Evolutionary conservation across 2,329 filamentous ascomycete species (phyloP), one percentile per base, ranked within the genome.

Genomic region (Pezicula neosporulosa): DNA sequence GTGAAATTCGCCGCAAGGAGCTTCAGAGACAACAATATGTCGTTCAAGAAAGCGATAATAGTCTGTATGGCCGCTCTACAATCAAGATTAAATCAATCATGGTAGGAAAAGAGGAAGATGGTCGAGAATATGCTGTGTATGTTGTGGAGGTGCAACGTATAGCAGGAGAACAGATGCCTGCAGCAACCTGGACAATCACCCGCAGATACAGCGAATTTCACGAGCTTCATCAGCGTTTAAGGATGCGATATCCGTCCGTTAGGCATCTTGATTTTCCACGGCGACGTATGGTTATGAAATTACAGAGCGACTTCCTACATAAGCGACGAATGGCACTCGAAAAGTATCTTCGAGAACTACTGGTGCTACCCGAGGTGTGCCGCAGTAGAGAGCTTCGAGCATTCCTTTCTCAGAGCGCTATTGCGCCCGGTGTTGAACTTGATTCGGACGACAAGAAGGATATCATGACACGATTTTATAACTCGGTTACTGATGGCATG

Each of bases 21-120:
- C 81, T 99, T 64, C 94, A 99, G 67, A 82, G 92, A 48, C 94
- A 96, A 68, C 95, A 99, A 67, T 99, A 99, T 62, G 90, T 96
- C 43, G 85, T 97, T 7, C 94, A 99, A 70, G 94, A 99, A 70
- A 97, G 91, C 65, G 95, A 99, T 67, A 99, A 96, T 68, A 96
- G 91, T 68, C 77, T 99, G 21, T 97, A 96, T 63, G 94, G 94
- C 2, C 88, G 93, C 16, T 93, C 94, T 2, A 90, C 85, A 0
- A 84, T 97, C 61, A 87, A 82, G 61, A 97, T 99, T 66, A 94
- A 94, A 64, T 90, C 89, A 0, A 92, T 96, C 49, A 90, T 96
- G 72, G 90, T 97, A 13, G 93, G 91, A 6, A 87, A 85, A 55
- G 94, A 97, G 58, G 88, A 93, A 27, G 92, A 97, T 62, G 93